Evolutionary conservation across 352 stramenopile genomes (phyloP).

Genomic region (Pseudoperonospora humuli): DNA sequence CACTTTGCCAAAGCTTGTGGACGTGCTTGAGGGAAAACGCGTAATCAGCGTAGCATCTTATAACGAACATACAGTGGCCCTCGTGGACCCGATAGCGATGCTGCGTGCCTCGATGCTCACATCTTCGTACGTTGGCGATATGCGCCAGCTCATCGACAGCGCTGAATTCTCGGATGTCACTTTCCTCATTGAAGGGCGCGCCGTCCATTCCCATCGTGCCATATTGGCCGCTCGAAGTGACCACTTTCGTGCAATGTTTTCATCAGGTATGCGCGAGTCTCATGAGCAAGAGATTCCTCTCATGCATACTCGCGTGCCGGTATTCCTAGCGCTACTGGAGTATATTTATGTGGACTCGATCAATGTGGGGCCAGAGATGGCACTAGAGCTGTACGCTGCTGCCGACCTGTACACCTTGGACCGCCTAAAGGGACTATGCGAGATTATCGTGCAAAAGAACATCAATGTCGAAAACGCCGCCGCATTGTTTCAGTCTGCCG

Average conservation of each 20-base stretch:
- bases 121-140: constrained; percentile 84
- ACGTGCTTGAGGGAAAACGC: constrained; percentile 86
- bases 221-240: constrained; percentile 91
- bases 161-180: constrained; percentile 82
- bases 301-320: constrained; percentile 81
- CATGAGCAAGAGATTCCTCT: constrained; percentile 84
- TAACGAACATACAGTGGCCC: constrained; percentile 94
- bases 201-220: constrained; percentile 81
- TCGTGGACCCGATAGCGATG: constrained; percentile 79
- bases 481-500: constrained; percentile 75
- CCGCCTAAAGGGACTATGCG: constrained; percentile 87
- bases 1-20: constrained; percentile 89
- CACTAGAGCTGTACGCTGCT: constrained; percentile 91
- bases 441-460: constrained; percentile 87
- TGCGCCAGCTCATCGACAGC: constrained; percentile 90
- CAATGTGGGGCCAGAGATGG: constrained; percentile 87
- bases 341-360: constrained; percentile 97
- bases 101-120: constrained; percentile 71
- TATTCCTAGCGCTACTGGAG: constrained; percentile 93
- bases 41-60: constrained; percentile 96
- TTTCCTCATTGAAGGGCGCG: constrained; percentile 82
- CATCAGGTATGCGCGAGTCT: constrained; percentile 90
- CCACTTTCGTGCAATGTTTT: constrained; percentile 92
- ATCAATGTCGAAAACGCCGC: constrained; percentile 84
- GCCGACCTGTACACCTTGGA: constrained; percentile 94